Evolutionary conservation across 2,329 filamentous ascomycete genomes (phyloP).

Genomic region (Onygenales sp.): DNA sequence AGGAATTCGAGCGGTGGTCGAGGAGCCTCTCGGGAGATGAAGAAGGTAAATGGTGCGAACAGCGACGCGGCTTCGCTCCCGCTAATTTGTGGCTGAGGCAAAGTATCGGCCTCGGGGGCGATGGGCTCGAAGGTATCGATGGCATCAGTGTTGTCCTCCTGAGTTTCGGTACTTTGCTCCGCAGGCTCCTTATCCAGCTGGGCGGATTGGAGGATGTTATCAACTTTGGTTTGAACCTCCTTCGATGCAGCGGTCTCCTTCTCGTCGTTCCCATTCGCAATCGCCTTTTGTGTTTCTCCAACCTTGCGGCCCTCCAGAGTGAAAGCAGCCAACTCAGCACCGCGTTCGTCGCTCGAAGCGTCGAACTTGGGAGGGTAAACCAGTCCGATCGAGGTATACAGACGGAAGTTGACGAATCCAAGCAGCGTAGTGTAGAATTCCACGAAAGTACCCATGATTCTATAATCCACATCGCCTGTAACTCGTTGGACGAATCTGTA

Average conservation of each 20-base stretch:
- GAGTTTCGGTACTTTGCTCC: slow-evolving; percentile 31
- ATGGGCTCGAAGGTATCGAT: slow-evolving; percentile 90
- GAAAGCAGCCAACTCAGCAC: slow-evolving; percentile 84
- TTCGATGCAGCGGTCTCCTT: slow-evolving; percentile 57
- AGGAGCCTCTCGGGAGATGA: slow-evolving; percentile 86
- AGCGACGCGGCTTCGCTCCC: slow-evolving; percentile 62
- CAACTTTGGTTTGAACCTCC: slow-evolving; percentile 60
- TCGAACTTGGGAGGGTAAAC: slow-evolving; percentile 97
- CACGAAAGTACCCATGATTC: slow-evolving; percentile 98
- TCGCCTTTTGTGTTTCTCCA: slow-evolving; percentile 38
- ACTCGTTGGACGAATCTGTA: slow-evolving; percentile 97
- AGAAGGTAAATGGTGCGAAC: slow-evolving; percentile 84
- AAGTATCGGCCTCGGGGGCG: slow-evolving; percentile 72
- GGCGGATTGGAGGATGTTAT: slow-evolving; percentile 39
- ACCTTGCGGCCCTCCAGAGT: slow-evolving; percentile 68
- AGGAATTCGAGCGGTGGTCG: slow-evolving; percentile 86
- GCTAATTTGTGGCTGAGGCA: slow-evolving; percentile 65
- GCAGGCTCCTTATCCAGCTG: slow-evolving; percentile 34
- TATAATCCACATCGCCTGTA: slow-evolving; percentile 89
- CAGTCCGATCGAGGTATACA: slow-evolving; percentile 84
- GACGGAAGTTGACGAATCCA: slow-evolving; percentile 88
- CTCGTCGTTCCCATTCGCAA: slow-evolving; percentile 38
- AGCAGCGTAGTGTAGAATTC: slow-evolving; percentile 97
- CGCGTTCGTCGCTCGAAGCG: slow-evolving; percentile 72
- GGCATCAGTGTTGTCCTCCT: slow-evolving; percentile 44